Conservation (phyloP, 2,329 filamentous ascomycete genomes). For the Bretziella fagacearum region DNA sequence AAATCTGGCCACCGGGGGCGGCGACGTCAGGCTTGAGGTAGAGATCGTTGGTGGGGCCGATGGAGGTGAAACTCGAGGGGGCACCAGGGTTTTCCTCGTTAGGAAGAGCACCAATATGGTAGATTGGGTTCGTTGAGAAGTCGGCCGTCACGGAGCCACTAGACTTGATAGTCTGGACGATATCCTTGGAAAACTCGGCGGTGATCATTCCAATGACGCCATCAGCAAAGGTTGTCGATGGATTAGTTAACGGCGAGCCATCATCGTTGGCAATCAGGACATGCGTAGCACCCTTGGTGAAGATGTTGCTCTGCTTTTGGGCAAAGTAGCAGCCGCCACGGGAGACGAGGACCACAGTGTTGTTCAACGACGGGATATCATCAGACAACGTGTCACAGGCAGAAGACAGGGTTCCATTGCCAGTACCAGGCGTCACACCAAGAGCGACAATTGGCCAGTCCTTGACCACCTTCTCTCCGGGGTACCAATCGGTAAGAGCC, state of each 20-base stretch:
- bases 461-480: background rate
- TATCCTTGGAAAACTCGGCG: conserved; percentile 23
- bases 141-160: conserved; percentile 25
- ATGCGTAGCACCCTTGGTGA: conserved; percentile 38
- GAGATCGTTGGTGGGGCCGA: conserved; percentile 16
- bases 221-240: conserved; percentile 14
- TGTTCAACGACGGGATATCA: conserved; percentile 24
- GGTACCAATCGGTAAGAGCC: background rate
- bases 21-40: conserved; percentile 16
- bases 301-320: conserved; percentile 35
- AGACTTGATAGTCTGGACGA: conserved; percentile 18
- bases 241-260: background rate
- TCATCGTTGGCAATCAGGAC: conserved; percentile 44
- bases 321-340: conserved; percentile 40
- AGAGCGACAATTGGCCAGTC: background rate
- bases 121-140: conserved; percentile 18
- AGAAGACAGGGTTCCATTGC: background rate
- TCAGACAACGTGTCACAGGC: background rate
- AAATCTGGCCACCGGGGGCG: conserved; percentile 16
- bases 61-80: conserved; percentile 18
- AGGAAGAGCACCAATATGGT: conserved; percentile 16
- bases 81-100: conserved; percentile 18
- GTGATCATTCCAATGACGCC: conserved; percentile 25
- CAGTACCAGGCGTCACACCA: background rate
- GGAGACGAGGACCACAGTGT: conserved; percentile 40